phyloP scores from a whole-genome alignment of 441 rosid species.

The Arabidopsis hybrid region DNA sequence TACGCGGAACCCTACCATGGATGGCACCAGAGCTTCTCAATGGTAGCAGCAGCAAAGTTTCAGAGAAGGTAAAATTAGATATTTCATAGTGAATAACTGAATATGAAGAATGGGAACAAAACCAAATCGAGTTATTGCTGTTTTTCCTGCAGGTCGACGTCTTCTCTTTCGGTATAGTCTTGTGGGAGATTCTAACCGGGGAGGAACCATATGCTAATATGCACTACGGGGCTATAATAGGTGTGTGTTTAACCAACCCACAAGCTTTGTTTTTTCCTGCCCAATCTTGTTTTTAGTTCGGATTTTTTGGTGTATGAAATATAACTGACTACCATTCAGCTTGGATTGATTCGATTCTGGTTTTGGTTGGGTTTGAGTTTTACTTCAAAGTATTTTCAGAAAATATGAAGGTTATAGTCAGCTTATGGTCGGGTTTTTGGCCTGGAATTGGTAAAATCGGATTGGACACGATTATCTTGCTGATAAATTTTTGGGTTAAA shows the following conservation, averaged over 20 bases:
- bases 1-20: conserved; percentile 79
- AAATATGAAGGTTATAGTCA: neutral
- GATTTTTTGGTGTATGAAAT: neutral
- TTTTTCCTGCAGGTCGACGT: conserved; percentile 65
- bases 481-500: neutral
- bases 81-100: conserved; percentile 1
- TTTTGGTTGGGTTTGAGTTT: conserved; percentile 11
- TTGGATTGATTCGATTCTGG: neutral
- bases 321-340: neutral
- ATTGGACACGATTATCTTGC: neutral
- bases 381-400: neutral
- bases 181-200: conserved; percentile 82
- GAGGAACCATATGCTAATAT: conserved; percentile 85
- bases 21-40: conserved; percentile 78
- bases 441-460: neutral
- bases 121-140: conserved; percentile 12
- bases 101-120: neutral
- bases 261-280: neutral
- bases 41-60: conserved; percentile 74
- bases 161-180: conserved; percentile 77
- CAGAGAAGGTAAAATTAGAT: conserved; percentile 61
- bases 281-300: neutral
- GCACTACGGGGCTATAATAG: conserved; percentile 85
- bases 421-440: neutral
- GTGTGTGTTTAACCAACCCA: conserved; percentile 42